These are phyloP conservation scores for Fusarium sp. DNA, from an alignment of 2,329 filamentous ascomycete genomes.

Conservation along the genomic window DNA sequence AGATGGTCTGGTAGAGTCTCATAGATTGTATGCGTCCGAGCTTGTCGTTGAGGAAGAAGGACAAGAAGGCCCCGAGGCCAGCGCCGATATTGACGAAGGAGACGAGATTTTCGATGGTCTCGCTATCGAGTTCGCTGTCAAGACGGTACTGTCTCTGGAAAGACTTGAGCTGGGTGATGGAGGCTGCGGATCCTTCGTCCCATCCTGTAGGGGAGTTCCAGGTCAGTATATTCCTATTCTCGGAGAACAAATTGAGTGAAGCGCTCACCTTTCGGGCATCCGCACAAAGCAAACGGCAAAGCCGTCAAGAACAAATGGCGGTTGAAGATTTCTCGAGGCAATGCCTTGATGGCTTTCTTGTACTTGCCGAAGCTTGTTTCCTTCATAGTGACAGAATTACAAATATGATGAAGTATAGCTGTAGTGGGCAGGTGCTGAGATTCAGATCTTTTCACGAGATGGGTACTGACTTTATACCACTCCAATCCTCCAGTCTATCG, in stretches of 20 bases:
- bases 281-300: neutral
- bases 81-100: conserved; percentile 16
- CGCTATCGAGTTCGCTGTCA: neutral
- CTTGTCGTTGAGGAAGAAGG: conserved; percentile 11
- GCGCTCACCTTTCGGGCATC: neutral
- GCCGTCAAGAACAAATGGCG: neutral
- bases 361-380: neutral
- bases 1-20: neutral
- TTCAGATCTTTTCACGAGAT: too few relatives aligned
- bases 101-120: conserved; percentile 1
- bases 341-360: neutral
- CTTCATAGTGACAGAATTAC: neutral
- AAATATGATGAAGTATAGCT: too few relatives aligned
- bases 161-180: neutral
- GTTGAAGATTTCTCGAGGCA: neutral
- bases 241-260: too few relatives aligned
- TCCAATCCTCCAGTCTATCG: too few relatives aligned
- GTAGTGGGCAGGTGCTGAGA: too few relatives aligned
- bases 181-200: neutral
- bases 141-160: neutral
- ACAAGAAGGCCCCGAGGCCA: conserved; percentile 5
- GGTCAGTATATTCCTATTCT: too few relatives aligned
- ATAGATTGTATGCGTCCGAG: conserved; percentile 2
- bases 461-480: too few relatives aligned
- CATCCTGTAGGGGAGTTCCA: neutral